These are phyloP conservation scores for Raphanus hybrid DNA, from an alignment of 441 rosid species.

Conservation along the genomic window DNA sequence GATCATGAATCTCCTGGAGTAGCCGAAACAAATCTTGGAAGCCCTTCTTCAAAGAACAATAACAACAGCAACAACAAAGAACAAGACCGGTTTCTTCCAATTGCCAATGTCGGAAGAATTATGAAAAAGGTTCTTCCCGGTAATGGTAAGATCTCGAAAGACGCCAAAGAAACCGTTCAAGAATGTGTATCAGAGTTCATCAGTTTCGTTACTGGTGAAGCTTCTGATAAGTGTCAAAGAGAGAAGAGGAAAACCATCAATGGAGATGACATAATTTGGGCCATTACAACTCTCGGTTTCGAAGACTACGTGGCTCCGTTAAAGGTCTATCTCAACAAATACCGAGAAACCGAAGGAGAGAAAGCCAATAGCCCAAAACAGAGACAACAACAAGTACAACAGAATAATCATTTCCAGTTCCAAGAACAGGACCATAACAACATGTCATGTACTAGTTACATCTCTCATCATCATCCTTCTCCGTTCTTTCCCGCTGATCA, in stretches of 20 bases:
- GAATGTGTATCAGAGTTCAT: conserved; percentile 89
- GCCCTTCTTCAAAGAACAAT: conserved; percentile 49
- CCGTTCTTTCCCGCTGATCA: conserved; percentile 49
- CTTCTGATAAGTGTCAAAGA: conserved; percentile 79
- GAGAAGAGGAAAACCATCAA: conserved; percentile 79
- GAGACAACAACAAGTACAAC: conserved; percentile 47
- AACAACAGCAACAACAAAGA: conserved; percentile 52
- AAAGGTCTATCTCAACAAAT: conserved; percentile 59
- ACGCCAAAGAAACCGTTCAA: conserved; percentile 76
- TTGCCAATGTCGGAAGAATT: conserved; percentile 49
- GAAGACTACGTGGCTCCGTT: conserved; percentile 70
- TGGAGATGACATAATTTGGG: conserved; percentile 79
- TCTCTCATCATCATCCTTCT: conserved; percentile 43
- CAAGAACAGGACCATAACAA: conserved; percentile 50
- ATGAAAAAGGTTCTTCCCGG: conserved; percentile 60
- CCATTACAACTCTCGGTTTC: conserved; percentile 74
- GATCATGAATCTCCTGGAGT: conserved; percentile 47
- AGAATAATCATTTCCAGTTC: conserved; percentile 34
- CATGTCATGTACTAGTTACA: conserved; percentile 48
- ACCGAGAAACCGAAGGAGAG: conserved; percentile 72
- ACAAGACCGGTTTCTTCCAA: conserved; percentile 76
- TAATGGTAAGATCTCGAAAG: conserved; percentile 79
- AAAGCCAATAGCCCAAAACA: conserved; percentile 70
- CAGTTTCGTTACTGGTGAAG: conserved; percentile 78
- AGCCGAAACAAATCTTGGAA: conserved; percentile 52